Conservation (phyloP, 2,329 filamentous ascomycete genomes). For the Lecanoromycetidae sp. region DNA sequence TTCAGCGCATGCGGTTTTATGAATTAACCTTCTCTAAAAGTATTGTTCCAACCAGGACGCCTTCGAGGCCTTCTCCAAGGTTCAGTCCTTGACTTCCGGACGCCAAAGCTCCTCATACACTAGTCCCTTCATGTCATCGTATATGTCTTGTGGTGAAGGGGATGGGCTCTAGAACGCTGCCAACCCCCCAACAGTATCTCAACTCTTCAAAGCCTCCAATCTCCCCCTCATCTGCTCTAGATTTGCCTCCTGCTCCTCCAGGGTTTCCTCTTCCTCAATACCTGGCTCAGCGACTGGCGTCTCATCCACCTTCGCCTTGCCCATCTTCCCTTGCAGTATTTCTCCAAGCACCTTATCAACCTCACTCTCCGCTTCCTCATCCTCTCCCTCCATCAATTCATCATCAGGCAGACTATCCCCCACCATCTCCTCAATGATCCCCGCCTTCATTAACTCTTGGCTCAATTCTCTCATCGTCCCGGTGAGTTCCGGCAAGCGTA, state of each 20-base stretch:
- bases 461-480: slow-evolving; percentile 81
- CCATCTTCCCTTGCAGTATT: slow-evolving; percentile 70
- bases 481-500: slow-evolving; percentile 73
- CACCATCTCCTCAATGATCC: slow-evolving; percentile 96
- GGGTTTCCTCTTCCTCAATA: slow-evolving; percentile 56
- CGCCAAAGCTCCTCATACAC: too few relatives aligned
- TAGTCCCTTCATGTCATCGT: too few relatives aligned
- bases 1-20: too few relatives aligned
- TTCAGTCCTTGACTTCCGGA: too few relatives aligned
- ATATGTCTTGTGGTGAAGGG: too few relatives aligned
- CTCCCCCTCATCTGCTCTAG: slow-evolving; percentile 89
- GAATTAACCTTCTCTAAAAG: too few relatives aligned
- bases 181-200: slow-evolving; percentile 20
- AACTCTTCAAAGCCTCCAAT: slow-evolving; percentile 83
- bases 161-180: too few relatives aligned
- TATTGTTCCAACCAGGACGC: too few relatives aligned
- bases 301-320: slow-evolving; percentile 50
- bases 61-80: too few relatives aligned
- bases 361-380: slow-evolving; percentile 67
- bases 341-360: slow-evolving; percentile 89
- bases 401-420: slow-evolving; percentile 69
- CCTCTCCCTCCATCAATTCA: slow-evolving; percentile 56
- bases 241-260: slow-evolving; percentile 79
- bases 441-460: slow-evolving; percentile 81
- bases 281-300: slow-evolving; percentile 41